Evolutionary conservation across 768 basidiomycete genomes (phyloP).

Genomic region (Termitomyces sp.): DNA sequence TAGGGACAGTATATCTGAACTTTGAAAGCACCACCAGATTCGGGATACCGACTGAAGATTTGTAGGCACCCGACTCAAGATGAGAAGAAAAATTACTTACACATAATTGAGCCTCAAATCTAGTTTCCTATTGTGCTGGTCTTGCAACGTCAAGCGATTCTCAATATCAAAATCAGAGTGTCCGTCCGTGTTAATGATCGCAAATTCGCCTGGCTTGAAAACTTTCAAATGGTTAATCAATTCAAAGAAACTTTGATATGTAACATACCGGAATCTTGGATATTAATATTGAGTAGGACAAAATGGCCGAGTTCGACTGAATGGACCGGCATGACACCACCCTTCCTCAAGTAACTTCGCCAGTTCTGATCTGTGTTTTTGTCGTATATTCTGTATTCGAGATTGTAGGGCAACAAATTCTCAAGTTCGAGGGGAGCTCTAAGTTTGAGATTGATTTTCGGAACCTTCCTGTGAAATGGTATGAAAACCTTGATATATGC

Average conservation of each 20-base stretch:
- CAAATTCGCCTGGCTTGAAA: constrained; percentile 92
- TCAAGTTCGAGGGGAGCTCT: constrained; percentile 94
- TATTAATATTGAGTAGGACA: constrained; percentile 81
- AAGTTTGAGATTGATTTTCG: constrained; percentile 80
- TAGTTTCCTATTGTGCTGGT: constrained; percentile 71
- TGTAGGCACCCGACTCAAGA: background rate
- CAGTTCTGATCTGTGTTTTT: constrained; percentile 93
- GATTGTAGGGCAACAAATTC: constrained; percentile 90
- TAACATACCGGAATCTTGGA: constrained; percentile 82
- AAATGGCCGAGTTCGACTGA: constrained; percentile 91
- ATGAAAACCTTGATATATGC: background rate
- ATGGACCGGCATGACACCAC: constrained; percentile 95
- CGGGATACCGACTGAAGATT: constrained; percentile 60
- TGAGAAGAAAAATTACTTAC: constrained; percentile 43
- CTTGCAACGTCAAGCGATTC: constrained; percentile 65
- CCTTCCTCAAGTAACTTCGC: constrained; percentile 88
- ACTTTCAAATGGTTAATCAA: constrained; percentile 37
- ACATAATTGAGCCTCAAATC: constrained; percentile 85
- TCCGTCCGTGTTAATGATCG: constrained; percentile 94
- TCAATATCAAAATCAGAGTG: constrained; percentile 88
- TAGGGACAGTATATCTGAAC: constrained; percentile 94
- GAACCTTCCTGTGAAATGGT: constrained; percentile 58
- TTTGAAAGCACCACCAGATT: constrained; percentile 94
- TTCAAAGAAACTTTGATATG: background rate
- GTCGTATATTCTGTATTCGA: constrained; percentile 96